A percentile compares a stretch with the other conserved stretches of the same genome.
These are phyloP conservation scores for Datura wrightii DNA, from an alignment of 257 asterid species.

Conservation along the genomic window DNA sequence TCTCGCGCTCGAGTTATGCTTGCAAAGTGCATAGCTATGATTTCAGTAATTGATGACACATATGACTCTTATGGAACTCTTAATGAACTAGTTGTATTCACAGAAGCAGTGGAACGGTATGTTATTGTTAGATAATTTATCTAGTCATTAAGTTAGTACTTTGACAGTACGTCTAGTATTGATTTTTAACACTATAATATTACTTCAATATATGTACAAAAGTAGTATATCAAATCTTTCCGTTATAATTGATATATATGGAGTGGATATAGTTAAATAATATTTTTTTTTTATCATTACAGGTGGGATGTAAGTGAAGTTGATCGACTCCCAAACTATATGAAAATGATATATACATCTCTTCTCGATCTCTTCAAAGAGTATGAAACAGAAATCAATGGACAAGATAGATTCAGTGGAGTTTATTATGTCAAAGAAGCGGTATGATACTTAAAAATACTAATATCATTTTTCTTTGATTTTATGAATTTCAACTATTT, in stretches of 20 bases:
- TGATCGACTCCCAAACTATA: neutral
- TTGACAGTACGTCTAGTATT: no score
- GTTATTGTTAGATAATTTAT: no score
- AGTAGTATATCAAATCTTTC: neutral
- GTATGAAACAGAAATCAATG: neutral
- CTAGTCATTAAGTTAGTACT: no score
- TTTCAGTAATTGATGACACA: conserved; percentile 35
- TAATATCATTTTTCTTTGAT: neutral
- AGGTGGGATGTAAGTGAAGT: neutral
- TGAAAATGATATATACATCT: neutral
- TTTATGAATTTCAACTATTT: neutral
- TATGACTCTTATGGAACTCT: conserved; percentile 41
- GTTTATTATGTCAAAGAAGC: neutral
- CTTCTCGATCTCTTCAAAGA: neutral
- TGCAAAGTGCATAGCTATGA: conserved; percentile 27
- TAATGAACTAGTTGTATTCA: conserved; percentile 32
- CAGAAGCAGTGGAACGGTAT: neutral
- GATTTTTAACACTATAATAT: no score
- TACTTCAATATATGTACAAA: neutral
- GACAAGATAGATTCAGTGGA: neutral
- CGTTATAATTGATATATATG: neutral
- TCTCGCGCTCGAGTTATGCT: conserved; percentile 33
- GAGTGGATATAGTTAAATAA: neutral
- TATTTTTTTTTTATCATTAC: neutral
- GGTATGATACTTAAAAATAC: neutral